phyloP scores from a whole-genome alignment of 345 rosid genomes.

The Clarkia xantiana region DNA sequence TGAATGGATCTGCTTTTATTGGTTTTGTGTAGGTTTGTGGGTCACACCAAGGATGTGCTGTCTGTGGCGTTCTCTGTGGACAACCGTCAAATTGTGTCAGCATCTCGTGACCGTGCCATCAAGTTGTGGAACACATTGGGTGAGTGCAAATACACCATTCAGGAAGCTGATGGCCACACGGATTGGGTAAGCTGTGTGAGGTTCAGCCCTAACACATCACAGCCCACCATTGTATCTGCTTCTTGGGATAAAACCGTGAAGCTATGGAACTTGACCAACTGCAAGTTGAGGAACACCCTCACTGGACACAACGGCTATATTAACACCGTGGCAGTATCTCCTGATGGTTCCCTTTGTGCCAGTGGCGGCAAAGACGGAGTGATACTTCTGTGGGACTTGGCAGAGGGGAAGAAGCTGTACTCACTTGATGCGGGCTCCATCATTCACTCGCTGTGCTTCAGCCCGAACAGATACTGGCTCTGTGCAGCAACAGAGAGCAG shows the following conservation, averaged over 20 bases:
- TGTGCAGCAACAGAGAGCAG: conserved; percentile 90
- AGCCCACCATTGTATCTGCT: conserved; percentile 86
- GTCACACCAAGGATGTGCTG: conserved; percentile 88
- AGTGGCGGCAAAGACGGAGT: conserved; percentile 96
- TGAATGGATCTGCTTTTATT: not conserved
- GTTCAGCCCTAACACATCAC: conserved; percentile 61
- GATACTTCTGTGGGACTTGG: conserved; percentile 86
- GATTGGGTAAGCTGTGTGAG: conserved; percentile 96
- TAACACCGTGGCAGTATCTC: conserved; percentile 87
- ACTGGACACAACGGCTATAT: conserved; percentile 75
- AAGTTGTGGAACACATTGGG: conserved; percentile 94
- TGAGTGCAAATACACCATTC: conserved; percentile 90
- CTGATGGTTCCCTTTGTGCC: conserved; percentile 87
- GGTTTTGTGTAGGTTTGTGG: conserved; percentile 38
- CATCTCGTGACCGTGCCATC: conserved; percentile 89
- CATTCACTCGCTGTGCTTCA: conserved; percentile 69
- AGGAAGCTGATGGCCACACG: conserved; percentile 59
- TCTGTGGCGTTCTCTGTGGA: conserved; percentile 95
- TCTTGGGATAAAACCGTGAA: conserved; percentile 83
- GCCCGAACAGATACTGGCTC: conserved; percentile 96
- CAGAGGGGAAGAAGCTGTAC: conserved; percentile 88
- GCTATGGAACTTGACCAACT: conserved; percentile 88
- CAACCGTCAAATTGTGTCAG: conserved; percentile 95
- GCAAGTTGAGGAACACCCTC: conserved; percentile 64
- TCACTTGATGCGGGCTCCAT: conserved; percentile 70